Conservation (phyloP, 2,329 filamentous ascomycete species). For the Stachybotrys chartarum region DNA sequence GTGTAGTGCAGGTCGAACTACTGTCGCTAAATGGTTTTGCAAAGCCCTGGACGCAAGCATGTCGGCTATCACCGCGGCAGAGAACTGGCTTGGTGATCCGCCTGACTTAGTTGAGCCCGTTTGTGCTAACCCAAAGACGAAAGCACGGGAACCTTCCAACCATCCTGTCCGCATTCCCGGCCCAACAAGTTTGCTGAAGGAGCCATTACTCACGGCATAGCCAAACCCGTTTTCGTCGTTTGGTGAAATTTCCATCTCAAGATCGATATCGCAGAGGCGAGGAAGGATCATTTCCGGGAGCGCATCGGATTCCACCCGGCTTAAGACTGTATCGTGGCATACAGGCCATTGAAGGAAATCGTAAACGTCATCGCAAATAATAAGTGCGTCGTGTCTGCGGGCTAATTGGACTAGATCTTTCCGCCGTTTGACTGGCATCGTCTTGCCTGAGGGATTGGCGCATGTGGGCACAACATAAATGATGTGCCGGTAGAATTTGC, state of each 20-base stretch:
- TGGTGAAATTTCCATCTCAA: slow-evolving; percentile 43
- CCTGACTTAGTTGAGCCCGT: background rate
- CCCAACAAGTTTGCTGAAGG: slow-evolving; percentile 75
- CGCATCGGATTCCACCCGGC: slow-evolving; percentile 1
- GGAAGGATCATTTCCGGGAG: slow-evolving; percentile 28
- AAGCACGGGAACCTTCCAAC: slow-evolving; percentile 56
- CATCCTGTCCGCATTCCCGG: slow-evolving; percentile 76
- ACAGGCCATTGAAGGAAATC: slow-evolving; percentile 56
- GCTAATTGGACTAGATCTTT: slow-evolving; percentile 52
- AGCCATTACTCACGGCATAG: slow-evolving; percentile 70
- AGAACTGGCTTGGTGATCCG: background rate
- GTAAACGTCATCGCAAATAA: slow-evolving; percentile 66
- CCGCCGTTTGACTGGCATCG: slow-evolving; percentile 51
- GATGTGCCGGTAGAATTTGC: slow-evolving; percentile 57
- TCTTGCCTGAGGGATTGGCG: slow-evolving; percentile 59
- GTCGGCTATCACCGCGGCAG: background rate
- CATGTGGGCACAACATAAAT: slow-evolving; percentile 67
- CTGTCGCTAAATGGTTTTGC: slow-evolving; percentile 7
- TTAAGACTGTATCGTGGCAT: slow-evolving; percentile 2
- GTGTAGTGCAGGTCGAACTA: no score
- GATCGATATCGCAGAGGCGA: slow-evolving; percentile 49
- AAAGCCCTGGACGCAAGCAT: background rate
- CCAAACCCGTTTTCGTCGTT: slow-evolving; percentile 40
- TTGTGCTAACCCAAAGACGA: background rate
- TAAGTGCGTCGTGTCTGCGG: slow-evolving; percentile 54